Percentiles rank a stretch among this genome's conserved stretches.
Conservation (phyloP, 371 early-diverging fungal species). For the Globomyces sp. region DNA sequence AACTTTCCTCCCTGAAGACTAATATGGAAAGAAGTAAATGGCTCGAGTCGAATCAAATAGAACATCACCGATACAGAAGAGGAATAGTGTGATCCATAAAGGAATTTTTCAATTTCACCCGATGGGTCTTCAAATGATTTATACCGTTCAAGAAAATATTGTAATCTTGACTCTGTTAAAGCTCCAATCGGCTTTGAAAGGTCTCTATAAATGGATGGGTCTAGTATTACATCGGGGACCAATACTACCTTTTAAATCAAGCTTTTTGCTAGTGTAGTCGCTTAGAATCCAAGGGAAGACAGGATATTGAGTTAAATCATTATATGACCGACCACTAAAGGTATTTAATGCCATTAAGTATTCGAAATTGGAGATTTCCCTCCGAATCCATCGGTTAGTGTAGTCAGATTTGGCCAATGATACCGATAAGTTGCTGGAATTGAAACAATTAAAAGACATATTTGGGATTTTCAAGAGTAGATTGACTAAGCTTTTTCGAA, state of each 20-base stretch:
- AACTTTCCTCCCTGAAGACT: slow-evolving; percentile 80
- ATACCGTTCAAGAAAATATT: slow-evolving; percentile 59
- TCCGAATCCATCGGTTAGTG: slow-evolving; percentile 68
- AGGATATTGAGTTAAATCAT: slow-evolving; percentile 56
- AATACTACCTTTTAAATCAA: slow-evolving; percentile 56
- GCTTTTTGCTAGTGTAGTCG: slow-evolving; percentile 54
- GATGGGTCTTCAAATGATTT: slow-evolving; percentile 73
- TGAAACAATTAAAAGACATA: slow-evolving; percentile 6
- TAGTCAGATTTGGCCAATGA: slow-evolving; percentile 49
- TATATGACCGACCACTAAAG: slow-evolving; percentile 60
- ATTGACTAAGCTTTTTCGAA: slow-evolving; percentile 43
- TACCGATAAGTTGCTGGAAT: slow-evolving; percentile 4
- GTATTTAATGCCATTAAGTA: slow-evolving; percentile 82
- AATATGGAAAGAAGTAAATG: slow-evolving; percentile 75
- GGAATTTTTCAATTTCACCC: slow-evolving; percentile 68
- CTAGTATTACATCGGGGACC: too few relatives aligned
- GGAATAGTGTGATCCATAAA: slow-evolving; percentile 91
- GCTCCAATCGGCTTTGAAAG: slow-evolving; percentile 86
- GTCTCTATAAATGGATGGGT: slow-evolving; percentile 74
- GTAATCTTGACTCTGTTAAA: slow-evolving; percentile 60
- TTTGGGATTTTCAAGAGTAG: slow-evolving; percentile 39
- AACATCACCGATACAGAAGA: slow-evolving; percentile 83
- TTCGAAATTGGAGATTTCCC: slow-evolving; percentile 76
- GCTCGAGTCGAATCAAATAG: slow-evolving; percentile 80
- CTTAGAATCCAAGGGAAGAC: slow-evolving; percentile 56